Evolutionary conservation across 768 basidiomycete species (phyloP).

Genomic region (Amanita subjunquillea): DNA sequence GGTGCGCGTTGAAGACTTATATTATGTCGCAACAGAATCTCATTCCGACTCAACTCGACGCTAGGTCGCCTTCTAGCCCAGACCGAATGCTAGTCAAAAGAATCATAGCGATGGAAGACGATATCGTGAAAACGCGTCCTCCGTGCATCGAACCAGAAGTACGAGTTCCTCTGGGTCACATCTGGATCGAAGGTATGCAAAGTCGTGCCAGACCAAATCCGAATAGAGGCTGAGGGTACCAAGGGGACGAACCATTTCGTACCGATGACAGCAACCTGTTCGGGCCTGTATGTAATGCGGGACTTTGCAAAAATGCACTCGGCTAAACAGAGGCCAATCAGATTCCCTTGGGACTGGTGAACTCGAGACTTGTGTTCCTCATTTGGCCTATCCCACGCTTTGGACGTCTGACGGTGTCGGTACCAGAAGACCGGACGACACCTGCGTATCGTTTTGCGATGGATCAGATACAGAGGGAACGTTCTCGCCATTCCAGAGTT

Average conservation of each 20-base stretch:
- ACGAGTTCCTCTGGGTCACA: conserved; percentile 47
- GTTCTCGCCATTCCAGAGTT: conserved; percentile 27
- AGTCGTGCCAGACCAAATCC: background rate
- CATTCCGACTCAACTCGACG: background rate
- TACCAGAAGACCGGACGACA: conserved; percentile 9
- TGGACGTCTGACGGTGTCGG: conserved; percentile 19
- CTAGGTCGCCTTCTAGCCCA: conserved; percentile 51
- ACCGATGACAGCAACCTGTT: conserved; percentile 66
- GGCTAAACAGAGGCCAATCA: conserved; percentile 7
- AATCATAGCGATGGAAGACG: conserved; percentile 53
- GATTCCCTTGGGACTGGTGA: conserved; percentile 39
- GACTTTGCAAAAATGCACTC: background rate
- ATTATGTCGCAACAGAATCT: background rate
- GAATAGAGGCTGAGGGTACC: background rate
- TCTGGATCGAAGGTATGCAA: conserved; percentile 64
- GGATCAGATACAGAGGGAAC: conserved; percentile 28
- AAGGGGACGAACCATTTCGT: conserved; percentile 58
- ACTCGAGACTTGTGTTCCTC: conserved; percentile 38
- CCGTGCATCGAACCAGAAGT: conserved; percentile 51
- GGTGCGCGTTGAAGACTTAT: conserved; percentile 20
- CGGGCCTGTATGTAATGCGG: conserved; percentile 43
- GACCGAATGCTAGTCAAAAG: conserved; percentile 52
- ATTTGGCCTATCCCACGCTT: conserved; percentile 42
- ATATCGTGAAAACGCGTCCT: conserved; percentile 55
- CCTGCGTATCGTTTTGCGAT: conserved; percentile 21